These are phyloP conservation scores for Fagopyrum tataricum DNA, from an alignment of 148 eudicot species.

Conservation along the genomic window DNA sequence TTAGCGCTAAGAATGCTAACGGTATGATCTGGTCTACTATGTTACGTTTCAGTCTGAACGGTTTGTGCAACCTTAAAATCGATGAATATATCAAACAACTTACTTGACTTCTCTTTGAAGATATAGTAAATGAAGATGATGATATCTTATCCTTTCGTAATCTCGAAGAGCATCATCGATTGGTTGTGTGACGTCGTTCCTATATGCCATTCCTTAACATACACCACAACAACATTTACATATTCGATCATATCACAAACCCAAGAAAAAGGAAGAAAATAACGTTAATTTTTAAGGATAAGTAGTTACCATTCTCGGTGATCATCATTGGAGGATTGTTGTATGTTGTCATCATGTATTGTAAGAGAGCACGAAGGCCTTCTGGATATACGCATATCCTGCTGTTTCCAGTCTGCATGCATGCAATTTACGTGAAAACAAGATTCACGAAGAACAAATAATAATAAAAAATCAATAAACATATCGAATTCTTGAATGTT, in stretches of 20 bases:
- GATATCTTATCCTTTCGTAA: slow-evolving; percentile 1
- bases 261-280: no score
- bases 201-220: not conserved
- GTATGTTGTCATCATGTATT: slow-evolving; percentile 21
- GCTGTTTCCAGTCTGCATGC: slow-evolving; percentile 1
- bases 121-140: slow-evolving; percentile 2
- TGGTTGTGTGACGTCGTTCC: not conserved
- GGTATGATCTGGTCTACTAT: no score
- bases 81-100: no score
- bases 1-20: no score
- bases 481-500: not conserved
- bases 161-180: not conserved
- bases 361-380: slow-evolving; percentile 18
- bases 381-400: not conserved
- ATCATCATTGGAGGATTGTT: slow-evolving; percentile 27
- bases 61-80: no score
- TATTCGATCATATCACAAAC: no score
- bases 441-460: not conserved
- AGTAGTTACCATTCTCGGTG: slow-evolving; percentile 46
- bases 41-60: no score
- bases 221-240: no score
- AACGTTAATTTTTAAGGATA: no score
- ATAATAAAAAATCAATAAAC: not conserved
- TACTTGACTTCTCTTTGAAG: slow-evolving; percentile 5
- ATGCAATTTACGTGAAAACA: not conserved